Evolutionary conservation across 2,329 filamentous ascomycete genomes (phyloP).

Genomic region (Cladophialophora immunda): DNA sequence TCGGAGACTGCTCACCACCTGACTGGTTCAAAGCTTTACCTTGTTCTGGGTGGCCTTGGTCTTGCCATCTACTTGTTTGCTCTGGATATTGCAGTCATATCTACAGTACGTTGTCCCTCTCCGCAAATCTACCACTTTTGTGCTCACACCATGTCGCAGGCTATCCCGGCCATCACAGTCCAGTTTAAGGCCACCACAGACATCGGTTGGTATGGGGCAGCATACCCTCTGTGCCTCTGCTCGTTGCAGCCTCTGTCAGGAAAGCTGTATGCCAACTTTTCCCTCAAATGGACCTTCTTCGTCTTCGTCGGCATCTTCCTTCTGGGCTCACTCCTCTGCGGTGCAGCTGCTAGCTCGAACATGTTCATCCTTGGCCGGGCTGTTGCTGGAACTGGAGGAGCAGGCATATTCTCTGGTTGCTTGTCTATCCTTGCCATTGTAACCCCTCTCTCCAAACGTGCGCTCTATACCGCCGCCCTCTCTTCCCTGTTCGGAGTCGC

Average conservation of each 20-base stretch:
- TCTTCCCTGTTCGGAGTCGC: slow-evolving; percentile 47
- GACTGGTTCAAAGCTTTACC: slow-evolving; percentile 34
- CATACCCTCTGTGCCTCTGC: slow-evolving; percentile 51
- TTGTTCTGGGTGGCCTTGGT: slow-evolving; percentile 50
- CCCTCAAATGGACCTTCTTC: slow-evolving; percentile 45
- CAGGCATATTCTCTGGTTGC: slow-evolving; percentile 51
- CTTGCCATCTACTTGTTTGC: slow-evolving; percentile 59
- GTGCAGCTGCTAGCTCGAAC: slow-evolving; percentile 42
- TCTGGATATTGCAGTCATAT: slow-evolving; percentile 45
- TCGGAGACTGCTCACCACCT: slow-evolving; percentile 29
- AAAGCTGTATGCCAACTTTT: slow-evolving; percentile 57
- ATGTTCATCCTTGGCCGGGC: slow-evolving; percentile 47
- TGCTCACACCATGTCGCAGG: slow-evolving; percentile 39
- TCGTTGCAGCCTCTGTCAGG: slow-evolving; percentile 58
- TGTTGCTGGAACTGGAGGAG: slow-evolving; percentile 45
- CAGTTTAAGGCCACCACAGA: slow-evolving; percentile 48
- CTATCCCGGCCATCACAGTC: slow-evolving; percentile 49
- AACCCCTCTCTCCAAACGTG: slow-evolving; percentile 47
- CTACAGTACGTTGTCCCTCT: slow-evolving; percentile 40
- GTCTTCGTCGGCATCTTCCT: slow-evolving; percentile 45
- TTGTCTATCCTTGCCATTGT: slow-evolving; percentile 51
- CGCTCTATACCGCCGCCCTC: slow-evolving; percentile 47
- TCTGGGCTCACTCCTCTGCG: slow-evolving; percentile 44
- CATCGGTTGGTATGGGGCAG: slow-evolving; percentile 49
- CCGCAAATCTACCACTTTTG: background rate